phyloP scores from a whole-genome alignment of 2,329 filamentous ascomycete genomes.

The Aspergillus texensis region DNA sequence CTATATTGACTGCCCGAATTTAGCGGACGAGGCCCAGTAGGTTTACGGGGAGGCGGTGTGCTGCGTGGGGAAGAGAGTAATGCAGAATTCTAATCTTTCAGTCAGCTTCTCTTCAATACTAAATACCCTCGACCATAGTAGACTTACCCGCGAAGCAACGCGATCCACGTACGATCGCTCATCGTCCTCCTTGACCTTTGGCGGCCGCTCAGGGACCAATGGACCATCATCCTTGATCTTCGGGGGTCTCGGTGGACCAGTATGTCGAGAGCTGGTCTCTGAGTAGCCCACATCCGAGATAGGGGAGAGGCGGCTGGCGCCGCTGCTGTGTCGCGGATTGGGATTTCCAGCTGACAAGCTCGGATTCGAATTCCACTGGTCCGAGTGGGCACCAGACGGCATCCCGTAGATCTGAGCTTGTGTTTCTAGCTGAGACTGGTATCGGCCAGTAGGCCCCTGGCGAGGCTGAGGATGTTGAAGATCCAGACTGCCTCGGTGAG shows the following conservation, averaged over 20 bases:
- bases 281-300: constrained; percentile 52
- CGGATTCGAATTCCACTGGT: constrained; percentile 50
- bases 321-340: constrained; percentile 40
- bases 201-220: constrained; percentile 56
- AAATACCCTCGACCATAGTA: not conserved
- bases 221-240: constrained; percentile 61
- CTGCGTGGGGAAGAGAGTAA: constrained; percentile 38
- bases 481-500: constrained; percentile 65
- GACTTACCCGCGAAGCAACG: constrained; percentile 41
- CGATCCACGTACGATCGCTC: constrained; percentile 45
- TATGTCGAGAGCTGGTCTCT: constrained; percentile 41
- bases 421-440: constrained; percentile 63
- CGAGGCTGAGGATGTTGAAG: constrained; percentile 67
- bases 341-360: constrained; percentile 39
- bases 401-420: constrained; percentile 58
- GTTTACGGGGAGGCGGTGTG: constrained; percentile 45
- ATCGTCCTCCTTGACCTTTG: constrained; percentile 41
- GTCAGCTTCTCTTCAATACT: not conserved
- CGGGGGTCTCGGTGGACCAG: constrained; percentile 53
- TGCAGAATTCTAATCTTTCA: constrained; percentile 29
- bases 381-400: constrained; percentile 32
- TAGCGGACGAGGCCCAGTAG: constrained; percentile 52
- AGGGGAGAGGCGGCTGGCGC: constrained; percentile 46
- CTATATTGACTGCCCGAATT: constrained; percentile 40
- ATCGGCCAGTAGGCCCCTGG: constrained; percentile 62